Evolutionary conservation across 768 basidiomycete genomes (phyloP).

Genomic region (Panaeolus papilionaceus): DNA sequence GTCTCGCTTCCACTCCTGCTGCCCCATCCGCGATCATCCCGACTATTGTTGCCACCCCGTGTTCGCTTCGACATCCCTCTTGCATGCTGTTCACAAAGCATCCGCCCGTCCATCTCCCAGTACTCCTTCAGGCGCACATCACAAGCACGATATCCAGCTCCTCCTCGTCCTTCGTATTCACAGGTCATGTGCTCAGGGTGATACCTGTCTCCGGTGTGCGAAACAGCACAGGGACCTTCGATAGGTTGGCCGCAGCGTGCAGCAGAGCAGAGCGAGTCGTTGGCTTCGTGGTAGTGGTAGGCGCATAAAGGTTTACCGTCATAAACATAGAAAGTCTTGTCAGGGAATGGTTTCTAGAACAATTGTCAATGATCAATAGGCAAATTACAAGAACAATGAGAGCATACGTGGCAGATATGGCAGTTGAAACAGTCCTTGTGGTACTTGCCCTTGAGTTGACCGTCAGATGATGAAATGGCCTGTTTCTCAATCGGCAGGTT

Average conservation of each 20-base stretch:
- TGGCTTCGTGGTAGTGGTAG: slow-evolving; percentile 92
- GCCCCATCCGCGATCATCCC: slow-evolving; percentile 16
- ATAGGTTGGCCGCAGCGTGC: slow-evolving; percentile 84
- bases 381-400: slow-evolving; percentile 14
- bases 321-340: slow-evolving; percentile 90
- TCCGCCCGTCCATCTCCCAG: slow-evolving; percentile 86
- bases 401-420: slow-evolving; percentile 73
- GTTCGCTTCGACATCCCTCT: slow-evolving; percentile 20
- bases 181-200: slow-evolving; percentile 91
- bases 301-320: slow-evolving; percentile 91
- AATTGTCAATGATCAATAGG: slow-evolving; percentile 3
- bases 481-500: slow-evolving; percentile 87
- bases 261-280: slow-evolving; percentile 86
- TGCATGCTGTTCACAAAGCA: slow-evolving; percentile 89
- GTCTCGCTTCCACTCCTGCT: slow-evolving; percentile 24
- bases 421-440: slow-evolving; percentile 93
- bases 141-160: slow-evolving; percentile 50
- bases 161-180: slow-evolving; percentile 51
- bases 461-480: slow-evolving; percentile 90
- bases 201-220: slow-evolving; percentile 79
- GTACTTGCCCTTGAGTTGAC: slow-evolving; percentile 95
- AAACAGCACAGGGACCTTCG: slow-evolving; percentile 92
- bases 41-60: slow-evolving; percentile 21
- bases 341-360: slow-evolving; percentile 83
- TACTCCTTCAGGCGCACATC: slow-evolving; percentile 76